Percentiles rank a stretch among this genome's conserved stretches.
Evolutionary conservation across 2,329 filamentous ascomycete species (phyloP).

Genomic region (Verticillium klebahnii): DNA sequence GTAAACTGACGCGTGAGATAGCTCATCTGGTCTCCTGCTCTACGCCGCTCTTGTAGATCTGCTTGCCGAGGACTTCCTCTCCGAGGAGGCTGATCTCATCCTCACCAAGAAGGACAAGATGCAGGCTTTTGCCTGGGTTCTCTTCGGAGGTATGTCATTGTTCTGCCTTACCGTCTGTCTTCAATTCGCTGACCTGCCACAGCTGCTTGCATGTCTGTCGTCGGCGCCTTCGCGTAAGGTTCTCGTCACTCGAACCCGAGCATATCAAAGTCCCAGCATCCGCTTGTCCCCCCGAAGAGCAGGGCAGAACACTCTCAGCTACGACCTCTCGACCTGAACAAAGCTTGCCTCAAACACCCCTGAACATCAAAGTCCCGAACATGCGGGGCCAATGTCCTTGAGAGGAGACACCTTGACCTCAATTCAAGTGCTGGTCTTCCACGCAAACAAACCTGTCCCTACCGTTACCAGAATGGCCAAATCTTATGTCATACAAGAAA

Average conservation of each 20-base stretch:
- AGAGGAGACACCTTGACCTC: background rate
- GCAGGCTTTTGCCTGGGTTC: slow-evolving; percentile 44
- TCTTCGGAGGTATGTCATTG: slow-evolving; percentile 42
- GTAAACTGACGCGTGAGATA: slow-evolving; percentile 15
- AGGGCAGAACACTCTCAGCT: background rate
- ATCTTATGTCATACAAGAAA: background rate
- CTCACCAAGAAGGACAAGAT: slow-evolving; percentile 50
- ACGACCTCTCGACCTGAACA: background rate
- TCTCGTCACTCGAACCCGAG: background rate
- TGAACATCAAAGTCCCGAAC: background rate
- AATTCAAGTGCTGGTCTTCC: background rate
- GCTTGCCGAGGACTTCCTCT: slow-evolving; percentile 61
- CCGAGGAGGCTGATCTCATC: slow-evolving; percentile 45
- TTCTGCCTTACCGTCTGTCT: background rate
- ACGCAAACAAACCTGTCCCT: slow-evolving; percentile 7
- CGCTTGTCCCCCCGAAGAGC: background rate
- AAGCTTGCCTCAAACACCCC: background rate
- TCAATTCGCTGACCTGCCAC: slow-evolving; percentile 8
- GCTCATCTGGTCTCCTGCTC: slow-evolving; percentile 55
- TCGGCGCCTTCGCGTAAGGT: slow-evolving; percentile 37
- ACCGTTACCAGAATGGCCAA: background rate
- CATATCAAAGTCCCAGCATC: background rate
- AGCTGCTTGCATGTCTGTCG: slow-evolving; percentile 42
- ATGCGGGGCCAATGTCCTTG: background rate
- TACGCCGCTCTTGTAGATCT: slow-evolving; percentile 61